Evolutionary conservation across 768 basidiomycete genomes (phyloP).

Genomic region (Leccinum rimulosum): DNA sequence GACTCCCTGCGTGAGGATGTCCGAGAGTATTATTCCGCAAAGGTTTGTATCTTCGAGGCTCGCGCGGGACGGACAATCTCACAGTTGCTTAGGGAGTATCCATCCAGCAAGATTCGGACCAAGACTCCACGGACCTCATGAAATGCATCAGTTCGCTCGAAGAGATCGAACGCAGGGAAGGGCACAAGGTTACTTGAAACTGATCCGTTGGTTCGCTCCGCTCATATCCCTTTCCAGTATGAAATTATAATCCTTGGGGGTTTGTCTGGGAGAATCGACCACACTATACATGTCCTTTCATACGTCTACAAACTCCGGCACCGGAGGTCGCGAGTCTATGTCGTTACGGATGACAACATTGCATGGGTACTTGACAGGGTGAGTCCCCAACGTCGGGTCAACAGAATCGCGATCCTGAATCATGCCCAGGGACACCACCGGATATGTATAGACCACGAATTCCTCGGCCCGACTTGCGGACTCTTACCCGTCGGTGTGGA

Average conservation of each 20-base stretch:
- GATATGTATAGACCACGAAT: slow-evolving; percentile 68
- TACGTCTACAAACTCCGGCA: slow-evolving; percentile 78
- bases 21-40: slow-evolving; percentile 56
- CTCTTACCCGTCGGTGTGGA: slow-evolving; percentile 90
- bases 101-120: slow-evolving; percentile 65
- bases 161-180: slow-evolving; percentile 49
- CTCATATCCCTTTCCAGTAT: slow-evolving; percentile 38
- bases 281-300: slow-evolving; percentile 88
- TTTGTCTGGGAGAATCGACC: slow-evolving; percentile 87
- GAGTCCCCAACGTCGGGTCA: slow-evolving; percentile 17
- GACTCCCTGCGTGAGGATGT: slow-evolving; percentile 86
- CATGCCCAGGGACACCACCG: slow-evolving; percentile 71
- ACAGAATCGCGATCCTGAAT: neutral
- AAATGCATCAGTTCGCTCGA: slow-evolving; percentile 76
- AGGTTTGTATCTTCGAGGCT: slow-evolving; percentile 39
- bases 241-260: slow-evolving; percentile 84
- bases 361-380: slow-evolving; percentile 87
- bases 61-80: neutral
- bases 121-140: slow-evolving; percentile 92
- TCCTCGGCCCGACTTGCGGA: slow-evolving; percentile 88
- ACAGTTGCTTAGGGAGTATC: slow-evolving; percentile 53
- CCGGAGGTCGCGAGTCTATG: slow-evolving; percentile 58
- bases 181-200: slow-evolving; percentile 33
- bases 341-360: slow-evolving; percentile 85
- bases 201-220: neutral